A percentile compares a stretch with the other conserved stretches of the same genome.
Evolutionary conservation across 2,329 filamentous ascomycete genomes (phyloP).

Genomic region (Stemphylium beticola): DNA sequence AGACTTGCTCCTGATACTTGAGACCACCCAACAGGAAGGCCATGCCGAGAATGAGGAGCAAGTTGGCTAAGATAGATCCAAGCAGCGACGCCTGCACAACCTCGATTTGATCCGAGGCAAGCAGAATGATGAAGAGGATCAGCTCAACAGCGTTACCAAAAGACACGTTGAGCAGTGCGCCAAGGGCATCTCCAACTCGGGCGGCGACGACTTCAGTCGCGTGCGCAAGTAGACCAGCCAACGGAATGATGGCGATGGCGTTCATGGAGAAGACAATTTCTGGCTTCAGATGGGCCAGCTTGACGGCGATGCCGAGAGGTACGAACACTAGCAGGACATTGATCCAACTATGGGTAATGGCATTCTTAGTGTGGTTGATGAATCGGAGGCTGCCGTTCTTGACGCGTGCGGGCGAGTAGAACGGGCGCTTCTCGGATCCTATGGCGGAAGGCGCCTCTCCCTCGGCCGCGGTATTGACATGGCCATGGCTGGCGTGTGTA

Average conservation of each 20-base stretch:
- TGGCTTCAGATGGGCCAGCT: constrained; percentile 52
- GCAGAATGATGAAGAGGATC: constrained; percentile 56
- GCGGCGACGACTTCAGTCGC: constrained; percentile 58
- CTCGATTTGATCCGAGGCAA: constrained; percentile 73
- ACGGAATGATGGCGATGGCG: constrained; percentile 58
- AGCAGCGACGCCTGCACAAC: constrained; percentile 91
- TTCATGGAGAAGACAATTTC: constrained; percentile 59
- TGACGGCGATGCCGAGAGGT: constrained; percentile 73
- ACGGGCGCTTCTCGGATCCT: constrained; percentile 52
- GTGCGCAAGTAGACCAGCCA: constrained; percentile 57
- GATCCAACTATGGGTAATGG: constrained; percentile 75
- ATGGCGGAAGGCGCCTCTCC: constrained; percentile 61
- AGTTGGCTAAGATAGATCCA: constrained; percentile 86
- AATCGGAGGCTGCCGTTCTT: constrained; percentile 59
- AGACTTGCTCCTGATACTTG: constrained; percentile 88
- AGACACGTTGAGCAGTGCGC: constrained; percentile 59
- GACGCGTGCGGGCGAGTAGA: constrained; percentile 55
- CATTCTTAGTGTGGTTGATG: constrained; percentile 62
- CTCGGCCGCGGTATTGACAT: constrained; percentile 55
- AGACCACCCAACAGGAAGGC: constrained; percentile 85
- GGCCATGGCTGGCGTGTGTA: constrained; percentile 31
- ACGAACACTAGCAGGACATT: constrained; percentile 80
- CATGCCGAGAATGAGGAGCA: constrained; percentile 91
- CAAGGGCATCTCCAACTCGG: constrained; percentile 56
- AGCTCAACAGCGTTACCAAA: constrained; percentile 61